phyloP scores from a whole-genome alignment of 345 rosid genomes.

The Camelina laxa region DNA sequence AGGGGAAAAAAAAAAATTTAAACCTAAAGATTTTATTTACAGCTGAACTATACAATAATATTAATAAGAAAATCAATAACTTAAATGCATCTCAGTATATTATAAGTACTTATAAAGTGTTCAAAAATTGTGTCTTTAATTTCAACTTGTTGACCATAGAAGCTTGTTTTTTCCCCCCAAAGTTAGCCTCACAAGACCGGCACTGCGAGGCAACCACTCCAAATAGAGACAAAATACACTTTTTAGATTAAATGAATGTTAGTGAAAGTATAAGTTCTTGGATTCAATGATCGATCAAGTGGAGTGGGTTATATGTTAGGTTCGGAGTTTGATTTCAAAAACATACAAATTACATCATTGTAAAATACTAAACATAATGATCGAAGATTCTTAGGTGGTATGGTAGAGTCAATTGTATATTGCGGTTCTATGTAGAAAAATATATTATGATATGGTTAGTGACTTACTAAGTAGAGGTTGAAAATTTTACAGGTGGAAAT shows the following conservation, averaged over 20 bases:
- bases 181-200: constrained; percentile 41
- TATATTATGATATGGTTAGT: neutral
- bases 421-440: neutral
- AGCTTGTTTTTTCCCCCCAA: neutral
- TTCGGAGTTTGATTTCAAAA: neutral
- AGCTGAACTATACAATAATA: constrained; percentile 1
- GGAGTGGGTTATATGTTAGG: neutral
- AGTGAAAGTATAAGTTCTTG: neutral
- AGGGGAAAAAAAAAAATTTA: no score
- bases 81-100: neutral
- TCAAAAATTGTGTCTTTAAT: neutral
- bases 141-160: constrained; percentile 10
- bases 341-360: neutral
- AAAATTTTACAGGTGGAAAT: constrained; percentile 14
- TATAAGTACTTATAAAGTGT: neutral
- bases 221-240: constrained; percentile 33
- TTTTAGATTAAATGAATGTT: constrained; percentile 23
- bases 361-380: neutral
- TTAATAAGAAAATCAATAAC: neutral
- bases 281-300: neutral
- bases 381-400: neutral
- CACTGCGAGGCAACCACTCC: constrained; percentile 25
- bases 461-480: constrained; percentile 5
- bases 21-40: neutral
- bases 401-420: neutral